Percentiles rank a stretch among this genome's conserved stretches.
These are phyloP conservation scores for Lactarius sp. DNA, from an alignment of 768 basidiomycete species.

Conservation along the genomic window DNA sequence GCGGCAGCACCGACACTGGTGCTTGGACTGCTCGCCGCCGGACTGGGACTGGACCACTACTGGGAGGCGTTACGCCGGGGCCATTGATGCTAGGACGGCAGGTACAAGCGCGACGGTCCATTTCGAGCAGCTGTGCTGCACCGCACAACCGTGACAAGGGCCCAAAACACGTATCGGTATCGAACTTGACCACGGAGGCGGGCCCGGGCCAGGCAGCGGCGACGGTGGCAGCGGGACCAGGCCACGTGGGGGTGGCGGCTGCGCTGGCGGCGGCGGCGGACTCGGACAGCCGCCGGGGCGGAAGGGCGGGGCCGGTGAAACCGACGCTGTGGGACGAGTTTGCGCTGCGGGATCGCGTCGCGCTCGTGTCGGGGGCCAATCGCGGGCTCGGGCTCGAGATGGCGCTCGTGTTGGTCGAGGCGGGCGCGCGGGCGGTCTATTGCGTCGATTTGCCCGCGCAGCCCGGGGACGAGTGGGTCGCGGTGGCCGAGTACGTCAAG, in stretches of 20 bases:
- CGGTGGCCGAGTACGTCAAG: constrained; percentile 48
- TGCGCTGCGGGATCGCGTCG: constrained; percentile 51
- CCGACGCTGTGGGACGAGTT: constrained; percentile 59
- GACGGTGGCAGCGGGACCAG: constrained; percentile 21
- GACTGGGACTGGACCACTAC: too few species aligned
- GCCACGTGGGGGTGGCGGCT: constrained; percentile 58
- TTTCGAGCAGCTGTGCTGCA: constrained; percentile 2
- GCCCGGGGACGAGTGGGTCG: constrained; percentile 55
- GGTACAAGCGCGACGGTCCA: not conserved
- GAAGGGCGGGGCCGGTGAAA: constrained; percentile 30
- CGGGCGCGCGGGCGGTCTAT: constrained; percentile 64
- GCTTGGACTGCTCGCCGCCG: not conserved
- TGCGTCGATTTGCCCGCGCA: constrained; percentile 57
- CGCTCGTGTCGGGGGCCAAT: constrained; percentile 38
- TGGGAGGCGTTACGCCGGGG: not conserved
- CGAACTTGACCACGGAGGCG: not conserved
- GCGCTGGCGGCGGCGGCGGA: constrained; percentile 44
- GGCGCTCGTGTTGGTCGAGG: constrained; percentile 69
- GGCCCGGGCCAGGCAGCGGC: too few species aligned
- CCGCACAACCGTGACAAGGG: too few species aligned
- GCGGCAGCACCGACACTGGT: not conserved
- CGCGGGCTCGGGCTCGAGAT: constrained; percentile 76
- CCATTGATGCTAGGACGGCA: not conserved
- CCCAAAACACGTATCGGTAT: too few species aligned
- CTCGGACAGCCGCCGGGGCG: too few species aligned